Conservation (phyloP, 2,329 filamentous ascomycete species). For the Fusarium metavorans region DNA sequence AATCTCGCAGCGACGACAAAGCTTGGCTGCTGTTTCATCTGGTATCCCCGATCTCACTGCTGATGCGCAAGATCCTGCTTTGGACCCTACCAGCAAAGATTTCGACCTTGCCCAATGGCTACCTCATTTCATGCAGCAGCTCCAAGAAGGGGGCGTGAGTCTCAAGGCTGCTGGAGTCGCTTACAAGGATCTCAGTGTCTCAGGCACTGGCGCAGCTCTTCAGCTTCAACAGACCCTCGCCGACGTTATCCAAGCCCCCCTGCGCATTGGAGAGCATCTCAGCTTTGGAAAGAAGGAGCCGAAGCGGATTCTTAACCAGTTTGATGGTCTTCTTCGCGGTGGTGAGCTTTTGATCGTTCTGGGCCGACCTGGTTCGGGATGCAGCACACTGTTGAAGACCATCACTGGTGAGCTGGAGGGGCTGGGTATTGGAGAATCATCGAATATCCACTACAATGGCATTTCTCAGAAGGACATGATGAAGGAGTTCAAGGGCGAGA, state of each 20-base stretch:
- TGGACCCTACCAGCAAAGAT: background rate
- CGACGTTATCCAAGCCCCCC: background rate
- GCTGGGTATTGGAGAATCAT: background rate
- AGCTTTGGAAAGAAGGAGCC: background rate
- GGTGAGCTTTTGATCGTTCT: background rate
- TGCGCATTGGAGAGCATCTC: background rate
- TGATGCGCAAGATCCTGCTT: background rate
- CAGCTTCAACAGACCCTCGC: background rate
- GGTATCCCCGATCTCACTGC: background rate
- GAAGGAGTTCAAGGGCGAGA: background rate
- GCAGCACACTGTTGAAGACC: background rate
- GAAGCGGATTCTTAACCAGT: background rate
- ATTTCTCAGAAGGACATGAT: background rate
- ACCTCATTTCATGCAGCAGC: background rate
- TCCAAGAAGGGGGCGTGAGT: background rate
- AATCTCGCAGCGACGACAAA: background rate
- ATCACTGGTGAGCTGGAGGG: background rate
- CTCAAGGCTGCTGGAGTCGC: background rate
- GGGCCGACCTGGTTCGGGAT: background rate
- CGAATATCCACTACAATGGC: background rate
- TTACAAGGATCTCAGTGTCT: slow-evolving; percentile 1
- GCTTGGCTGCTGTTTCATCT: slow-evolving; percentile 1
- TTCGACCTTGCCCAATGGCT: background rate
- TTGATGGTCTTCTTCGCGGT: background rate
- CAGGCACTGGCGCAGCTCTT: background rate